These are phyloP conservation scores for Ustilago nuda DNA, from an alignment of 1,284 basidiomycete genomes.

Conservation along the genomic window DNA sequence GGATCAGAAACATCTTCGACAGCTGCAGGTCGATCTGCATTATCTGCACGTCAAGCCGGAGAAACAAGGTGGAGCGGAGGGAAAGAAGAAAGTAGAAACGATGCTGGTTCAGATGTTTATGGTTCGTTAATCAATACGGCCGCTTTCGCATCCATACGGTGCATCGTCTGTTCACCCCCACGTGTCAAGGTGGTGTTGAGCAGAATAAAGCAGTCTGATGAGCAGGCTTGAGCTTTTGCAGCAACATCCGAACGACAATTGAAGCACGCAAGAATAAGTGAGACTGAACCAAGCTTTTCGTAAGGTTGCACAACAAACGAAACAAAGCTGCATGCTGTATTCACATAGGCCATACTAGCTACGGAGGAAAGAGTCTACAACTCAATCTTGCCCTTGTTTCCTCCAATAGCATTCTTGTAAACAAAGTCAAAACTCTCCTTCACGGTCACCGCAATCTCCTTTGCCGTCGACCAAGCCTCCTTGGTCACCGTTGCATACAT, in stretches of 20 bases:
- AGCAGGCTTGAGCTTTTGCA: too few relatives aligned
- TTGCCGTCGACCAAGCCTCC: constrained; percentile 14
- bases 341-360: too few relatives aligned
- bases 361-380: constrained; percentile 62
- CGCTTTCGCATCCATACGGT: too few relatives aligned
- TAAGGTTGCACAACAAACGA: too few relatives aligned
- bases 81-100: constrained; percentile 31
- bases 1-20: constrained; percentile 82
- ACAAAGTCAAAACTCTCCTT: constrained; percentile 20
- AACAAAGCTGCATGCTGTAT: too few relatives aligned
- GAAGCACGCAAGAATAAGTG: too few relatives aligned
- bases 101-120: constrained; percentile 80
- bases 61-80: background rate
- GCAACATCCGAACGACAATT: too few relatives aligned
- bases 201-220: too few relatives aligned
- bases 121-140: constrained; percentile 71
- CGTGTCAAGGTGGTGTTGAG: too few relatives aligned
- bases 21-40: constrained; percentile 91
- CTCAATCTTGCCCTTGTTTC: constrained; percentile 18
- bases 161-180: too few relatives aligned
- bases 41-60: constrained; percentile 71
- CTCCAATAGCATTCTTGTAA: constrained; percentile 22
- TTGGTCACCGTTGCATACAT: constrained; percentile 7
- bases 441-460: constrained; percentile 22
- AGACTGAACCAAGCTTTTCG: too few relatives aligned